Conservation (phyloP, 495 filamentous ascomycete genomes). For the Aspergillus biplanus region DNA sequence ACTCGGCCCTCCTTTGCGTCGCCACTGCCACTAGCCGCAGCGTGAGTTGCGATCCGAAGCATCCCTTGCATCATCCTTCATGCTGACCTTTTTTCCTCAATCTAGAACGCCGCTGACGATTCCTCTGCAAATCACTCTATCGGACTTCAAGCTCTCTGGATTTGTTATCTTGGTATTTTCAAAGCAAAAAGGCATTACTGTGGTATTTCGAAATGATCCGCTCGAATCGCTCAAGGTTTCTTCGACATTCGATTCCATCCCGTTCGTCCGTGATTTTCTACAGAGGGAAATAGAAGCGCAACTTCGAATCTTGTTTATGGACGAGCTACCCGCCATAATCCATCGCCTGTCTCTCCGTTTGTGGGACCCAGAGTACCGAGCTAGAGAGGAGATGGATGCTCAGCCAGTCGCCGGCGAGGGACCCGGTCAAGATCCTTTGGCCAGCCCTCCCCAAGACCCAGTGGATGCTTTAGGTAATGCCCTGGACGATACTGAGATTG, state of each 20-base stretch:
- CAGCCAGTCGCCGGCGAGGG: constrained; percentile 39
- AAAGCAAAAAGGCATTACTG: constrained; percentile 90
- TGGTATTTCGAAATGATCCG: constrained; percentile 97
- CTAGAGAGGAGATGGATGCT: constrained; percentile 56
- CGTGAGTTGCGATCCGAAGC: constrained; percentile 47
- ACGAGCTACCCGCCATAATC: constrained; percentile 94
- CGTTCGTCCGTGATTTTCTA: constrained; percentile 95
- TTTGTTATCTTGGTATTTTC: constrained; percentile 98
- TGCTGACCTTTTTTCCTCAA: constrained; percentile 8
- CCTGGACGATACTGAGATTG: constrained; percentile 71
- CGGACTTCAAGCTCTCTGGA: constrained; percentile 94
- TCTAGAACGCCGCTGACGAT: constrained; percentile 81
- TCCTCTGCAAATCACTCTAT: constrained; percentile 92
- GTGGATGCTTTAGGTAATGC: constrained; percentile 77
- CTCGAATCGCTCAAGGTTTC: constrained; percentile 98
- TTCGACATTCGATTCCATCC: constrained; percentile 97
- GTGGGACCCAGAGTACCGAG: constrained; percentile 85
- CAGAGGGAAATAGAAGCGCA: constrained; percentile 97
- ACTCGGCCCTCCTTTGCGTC: constrained; percentile 91
- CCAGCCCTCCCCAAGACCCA: constrained; percentile 76
- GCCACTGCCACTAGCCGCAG: constrained; percentile 88
- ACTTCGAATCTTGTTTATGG: constrained; percentile 90
- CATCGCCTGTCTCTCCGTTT: constrained; percentile 87
- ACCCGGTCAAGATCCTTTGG: constrained; percentile 72
- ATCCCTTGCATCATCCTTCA: background rate